Percentiles rank a stretch among this genome's conserved stretches.
Conservation (phyloP, 208 protist genomes). For the Trypanosoma vivax region DNA sequence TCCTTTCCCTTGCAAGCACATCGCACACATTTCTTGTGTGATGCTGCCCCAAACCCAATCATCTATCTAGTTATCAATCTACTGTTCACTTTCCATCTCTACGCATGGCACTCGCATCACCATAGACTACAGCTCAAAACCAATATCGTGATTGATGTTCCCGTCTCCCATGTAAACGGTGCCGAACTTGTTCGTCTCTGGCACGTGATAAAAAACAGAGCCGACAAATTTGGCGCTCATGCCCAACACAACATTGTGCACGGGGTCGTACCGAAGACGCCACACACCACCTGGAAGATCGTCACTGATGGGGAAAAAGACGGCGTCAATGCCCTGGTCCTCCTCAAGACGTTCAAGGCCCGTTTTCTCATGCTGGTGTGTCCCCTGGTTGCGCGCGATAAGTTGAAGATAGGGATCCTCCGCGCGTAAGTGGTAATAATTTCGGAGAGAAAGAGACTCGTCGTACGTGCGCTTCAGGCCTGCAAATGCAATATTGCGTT, state of each 20-base stretch:
- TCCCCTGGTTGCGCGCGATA: conserved; percentile 28
- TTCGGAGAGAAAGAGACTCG: conserved; percentile 54
- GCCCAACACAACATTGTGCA: conserved; percentile 57
- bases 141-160: conserved; percentile 71
- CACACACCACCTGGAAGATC: conserved; percentile 71
- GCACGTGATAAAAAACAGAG: conserved; percentile 79
- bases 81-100: conserved; percentile 2
- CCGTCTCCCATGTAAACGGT: conserved; percentile 85
- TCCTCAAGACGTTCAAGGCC: conserved; percentile 50
- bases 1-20: too few species aligned
- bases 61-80: conserved; percentile 8
- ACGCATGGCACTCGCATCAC: background rate
- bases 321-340: conserved; percentile 51
- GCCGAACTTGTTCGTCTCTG: conserved; percentile 64
- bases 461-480: conserved; percentile 35
- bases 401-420: conserved; percentile 64
- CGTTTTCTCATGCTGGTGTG: conserved; percentile 33
- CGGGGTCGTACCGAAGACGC: conserved; percentile 64
- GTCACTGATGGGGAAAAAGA: conserved; percentile 67
- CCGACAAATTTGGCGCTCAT: conserved; percentile 59
- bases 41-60: background rate
- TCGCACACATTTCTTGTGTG: too few species aligned
- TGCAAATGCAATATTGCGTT: conserved; percentile 46
- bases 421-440: conserved; percentile 80
- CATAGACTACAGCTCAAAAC: conserved; percentile 56